Evolutionary conservation across 2,329 filamentous ascomycete genomes (phyloP).

Genomic region (Coniochaeta pulveracea): DNA sequence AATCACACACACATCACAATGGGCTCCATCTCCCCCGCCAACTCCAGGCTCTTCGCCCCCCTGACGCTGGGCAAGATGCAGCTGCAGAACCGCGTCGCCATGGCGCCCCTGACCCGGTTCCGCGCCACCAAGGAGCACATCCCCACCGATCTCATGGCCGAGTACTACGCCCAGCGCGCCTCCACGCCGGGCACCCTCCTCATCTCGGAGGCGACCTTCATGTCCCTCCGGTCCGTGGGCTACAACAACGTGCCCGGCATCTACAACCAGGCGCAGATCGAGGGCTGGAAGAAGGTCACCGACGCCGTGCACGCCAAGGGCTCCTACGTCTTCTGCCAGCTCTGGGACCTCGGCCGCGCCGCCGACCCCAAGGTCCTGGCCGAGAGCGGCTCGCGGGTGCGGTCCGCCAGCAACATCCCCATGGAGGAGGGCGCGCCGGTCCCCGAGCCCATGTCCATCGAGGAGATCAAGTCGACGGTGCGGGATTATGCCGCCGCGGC

Average conservation of each 20-base stretch:
- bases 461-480: conserved; percentile 26
- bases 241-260: conserved; percentile 41
- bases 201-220: conserved; percentile 32
- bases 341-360: conserved; percentile 32
- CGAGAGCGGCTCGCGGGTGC: conserved; percentile 18
- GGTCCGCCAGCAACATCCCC: conserved; percentile 26
- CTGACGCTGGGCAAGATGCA: too few species aligned
- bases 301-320: conserved; percentile 50
- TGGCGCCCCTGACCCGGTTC: too few species aligned
- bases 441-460: conserved; percentile 27
- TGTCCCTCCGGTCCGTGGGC: conserved; percentile 19
- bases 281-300: conserved; percentile 47
- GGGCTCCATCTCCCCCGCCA: too few species aligned
- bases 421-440: conserved; percentile 26
- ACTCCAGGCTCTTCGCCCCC: too few species aligned
- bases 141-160: too few species aligned
- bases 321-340: conserved; percentile 45
- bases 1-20: too few species aligned
- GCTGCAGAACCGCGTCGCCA: too few species aligned
- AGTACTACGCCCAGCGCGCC: conserved; percentile 29
- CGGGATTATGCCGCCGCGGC: conserved; percentile 18
- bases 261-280: conserved; percentile 38
- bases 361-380: conserved; percentile 9
- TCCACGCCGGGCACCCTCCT: conserved; percentile 24
- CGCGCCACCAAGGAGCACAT: too few species aligned